Conservation (phyloP, 164 flowering plant species). For the Vitis rupestris region DNA sequence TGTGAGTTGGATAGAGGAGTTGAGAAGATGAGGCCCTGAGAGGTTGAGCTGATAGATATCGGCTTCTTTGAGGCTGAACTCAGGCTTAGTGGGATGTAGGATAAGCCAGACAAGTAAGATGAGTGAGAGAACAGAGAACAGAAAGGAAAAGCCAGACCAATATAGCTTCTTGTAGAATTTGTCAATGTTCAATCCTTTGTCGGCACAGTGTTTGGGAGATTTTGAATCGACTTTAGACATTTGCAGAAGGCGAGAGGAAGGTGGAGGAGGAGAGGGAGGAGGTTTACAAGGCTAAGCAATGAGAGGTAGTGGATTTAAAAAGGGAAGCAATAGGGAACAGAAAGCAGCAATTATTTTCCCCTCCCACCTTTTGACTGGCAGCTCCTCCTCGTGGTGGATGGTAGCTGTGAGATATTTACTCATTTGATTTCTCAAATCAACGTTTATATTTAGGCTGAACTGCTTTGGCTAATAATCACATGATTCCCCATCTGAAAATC, state of each 20-base stretch:
- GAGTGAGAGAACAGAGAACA: conserved; percentile 32
- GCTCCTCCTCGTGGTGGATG: conserved; percentile 16
- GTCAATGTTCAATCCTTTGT: conserved; percentile 19
- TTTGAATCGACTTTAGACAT: conserved; percentile 41
- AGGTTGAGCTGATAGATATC: conserved; percentile 53
- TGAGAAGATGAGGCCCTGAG: conserved; percentile 43
- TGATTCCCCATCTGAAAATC: too few relatives aligned
- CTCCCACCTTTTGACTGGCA: conserved; percentile 32
- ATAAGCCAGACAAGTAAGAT: conserved; percentile 47
- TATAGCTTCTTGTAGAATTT: conserved; percentile 43
- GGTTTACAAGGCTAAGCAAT: conserved; percentile 27
- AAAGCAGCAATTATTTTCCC: conserved; percentile 37
- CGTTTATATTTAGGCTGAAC: too few relatives aligned
- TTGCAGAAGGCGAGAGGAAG: conserved; percentile 17
- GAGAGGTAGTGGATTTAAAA: conserved; percentile 16
- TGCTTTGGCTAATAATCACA: too few relatives aligned
- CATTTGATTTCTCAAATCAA: conserved; percentile 1
- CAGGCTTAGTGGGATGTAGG: conserved; percentile 58
- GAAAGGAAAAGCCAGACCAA: conserved; percentile 23
- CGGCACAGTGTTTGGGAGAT: conserved; percentile 67
- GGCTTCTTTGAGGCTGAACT: conserved; percentile 47
- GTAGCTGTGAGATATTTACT: conserved; percentile 10
- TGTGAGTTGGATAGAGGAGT: conserved; percentile 60
- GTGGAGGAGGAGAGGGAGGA: conserved; percentile 9
- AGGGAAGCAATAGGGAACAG: conserved; percentile 10